Base-by-base conservation (phyloP, 805 yeast species). In the Suhomyces xylopsoci region DNA sequence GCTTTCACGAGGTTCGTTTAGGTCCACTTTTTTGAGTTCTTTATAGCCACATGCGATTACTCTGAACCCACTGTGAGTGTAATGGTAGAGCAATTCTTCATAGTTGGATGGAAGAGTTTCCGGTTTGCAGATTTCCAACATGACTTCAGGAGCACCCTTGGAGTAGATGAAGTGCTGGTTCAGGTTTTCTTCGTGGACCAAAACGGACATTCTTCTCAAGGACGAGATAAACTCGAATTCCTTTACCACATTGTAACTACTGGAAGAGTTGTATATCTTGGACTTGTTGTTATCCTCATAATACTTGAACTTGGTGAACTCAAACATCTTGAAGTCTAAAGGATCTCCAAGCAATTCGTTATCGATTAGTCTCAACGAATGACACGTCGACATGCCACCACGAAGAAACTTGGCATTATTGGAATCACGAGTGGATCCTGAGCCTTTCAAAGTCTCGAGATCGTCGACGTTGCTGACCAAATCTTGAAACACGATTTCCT, bases 131-230 rank as follows among this genome's bases (percentile, higher is more conserved):
- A 94, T 82, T 15, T 83, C 85, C 28, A 80, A 75, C 79, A 94
- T 88, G 9, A 92, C 89, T 65, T 94, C 99, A 0, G 99, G 99
- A 0, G 99, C 99, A 47, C 99, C 99, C 65, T 94, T 94, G 10
- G 94, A 90, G 64, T 82, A 86, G 1, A 74, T 58, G 14, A 48
- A 53, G 6, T 50, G 38, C 3, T 50, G 42, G 9, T 52, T 46
- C 24, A 50, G 51, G 2, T 58, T 57, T 30, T 58, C 57, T 17
- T 38, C 42, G n/a, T 38, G 42, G 3, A 61, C 65, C 49, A 93
- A 67, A 0, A 91, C 97, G 49, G 94, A 85, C 97, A 93, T 93
- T 62, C 99, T 78, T 66, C 99, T 83, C 55, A 94, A 70, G 32
- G 84, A 81, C 0, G 98, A 84, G 2, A 89, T 78, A 67, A 94